Conservation (phyloP, 2,329 filamentous ascomycete genomes). For the Fusarium sp. region DNA sequence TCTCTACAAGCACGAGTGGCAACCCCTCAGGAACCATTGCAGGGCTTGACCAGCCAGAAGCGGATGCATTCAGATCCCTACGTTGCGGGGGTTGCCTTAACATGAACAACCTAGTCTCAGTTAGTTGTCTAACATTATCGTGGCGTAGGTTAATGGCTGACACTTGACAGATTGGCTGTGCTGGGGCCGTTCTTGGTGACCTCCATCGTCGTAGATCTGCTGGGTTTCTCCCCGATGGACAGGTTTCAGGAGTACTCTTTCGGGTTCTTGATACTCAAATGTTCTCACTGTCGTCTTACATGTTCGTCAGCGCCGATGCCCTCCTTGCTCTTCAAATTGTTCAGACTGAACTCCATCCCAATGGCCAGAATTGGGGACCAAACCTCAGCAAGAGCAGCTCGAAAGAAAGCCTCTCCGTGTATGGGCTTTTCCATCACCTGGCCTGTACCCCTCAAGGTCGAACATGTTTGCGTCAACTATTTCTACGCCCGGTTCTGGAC, state of each 20-base stretch:
- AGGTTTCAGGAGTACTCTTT: constrained; percentile 59
- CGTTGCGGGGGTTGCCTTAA: constrained; percentile 75
- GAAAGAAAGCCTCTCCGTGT: constrained; percentile 85
- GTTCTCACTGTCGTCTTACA: constrained; percentile 71
- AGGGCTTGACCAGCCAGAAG: constrained; percentile 53
- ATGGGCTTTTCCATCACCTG: constrained; percentile 78
- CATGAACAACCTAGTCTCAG: constrained; percentile 74
- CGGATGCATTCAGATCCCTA: constrained; percentile 68
- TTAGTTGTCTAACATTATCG: constrained; percentile 43
- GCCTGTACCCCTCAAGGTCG: constrained; percentile 83
- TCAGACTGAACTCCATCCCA: constrained; percentile 81
- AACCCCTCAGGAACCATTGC: constrained; percentile 43
- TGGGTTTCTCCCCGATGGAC: constrained; percentile 68
- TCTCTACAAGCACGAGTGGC: constrained; percentile 27
- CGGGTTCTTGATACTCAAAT: constrained; percentile 72
- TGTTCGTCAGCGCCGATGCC: constrained; percentile 84
- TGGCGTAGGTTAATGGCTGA: constrained; percentile 13
- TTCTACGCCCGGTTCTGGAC: constrained; percentile 79
- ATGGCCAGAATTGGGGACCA: constrained; percentile 74
- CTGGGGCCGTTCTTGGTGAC: constrained; percentile 83
- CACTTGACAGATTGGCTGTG: constrained; percentile 72
- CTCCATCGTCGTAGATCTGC: constrained; percentile 68
- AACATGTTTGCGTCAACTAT: constrained; percentile 74
- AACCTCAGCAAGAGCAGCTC: constrained; percentile 58
- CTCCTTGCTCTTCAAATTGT: constrained; percentile 85